A percentile compares a stretch with the other conserved stretches of the same genome.
phyloP scores from a whole-genome alignment of 768 basidiomycete species.

The Myochromella boudieri region DNA sequence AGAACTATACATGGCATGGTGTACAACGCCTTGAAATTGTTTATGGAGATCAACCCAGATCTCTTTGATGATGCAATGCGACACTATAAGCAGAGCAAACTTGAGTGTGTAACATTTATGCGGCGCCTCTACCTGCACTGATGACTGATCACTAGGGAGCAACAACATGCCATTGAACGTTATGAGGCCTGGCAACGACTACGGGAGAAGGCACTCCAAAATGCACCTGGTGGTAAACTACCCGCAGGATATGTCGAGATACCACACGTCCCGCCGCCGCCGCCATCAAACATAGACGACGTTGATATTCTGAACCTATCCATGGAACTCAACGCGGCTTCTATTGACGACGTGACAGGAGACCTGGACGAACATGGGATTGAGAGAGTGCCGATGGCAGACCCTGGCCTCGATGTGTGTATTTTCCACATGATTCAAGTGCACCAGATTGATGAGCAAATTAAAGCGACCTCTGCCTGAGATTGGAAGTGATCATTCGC shows the following conservation, averaged over 20 bases:
- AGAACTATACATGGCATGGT: constrained; percentile 99
- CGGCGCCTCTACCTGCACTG: not conserved
- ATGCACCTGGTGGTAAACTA: constrained; percentile 64
- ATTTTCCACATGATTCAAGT: constrained; percentile 5
- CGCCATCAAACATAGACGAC: constrained; percentile 77
- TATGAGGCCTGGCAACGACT: constrained; percentile 91
- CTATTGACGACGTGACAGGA: constrained; percentile 70
- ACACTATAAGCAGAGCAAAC: constrained; percentile 86
- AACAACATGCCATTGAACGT: constrained; percentile 79
- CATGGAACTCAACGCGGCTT: constrained; percentile 83
- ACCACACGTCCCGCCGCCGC: constrained; percentile 72
- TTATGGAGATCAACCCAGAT: constrained; percentile 99
- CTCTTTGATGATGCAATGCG: constrained; percentile 93
- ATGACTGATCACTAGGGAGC: constrained; percentile 58
- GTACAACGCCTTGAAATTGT: constrained; percentile 95
- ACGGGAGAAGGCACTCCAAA: constrained; percentile 72
- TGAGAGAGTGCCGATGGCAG: constrained; percentile 89
- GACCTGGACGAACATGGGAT: constrained; percentile 80
- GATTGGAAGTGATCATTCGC: constrained; percentile 59
- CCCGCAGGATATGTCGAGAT: constrained; percentile 72
- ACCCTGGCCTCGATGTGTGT: constrained; percentile 85
- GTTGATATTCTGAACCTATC: constrained; percentile 85
- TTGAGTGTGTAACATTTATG: constrained; percentile 58
- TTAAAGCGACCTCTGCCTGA: constrained; percentile 66
- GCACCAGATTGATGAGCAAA: not conserved